Evolutionary conservation across 1,284 basidiomycete genomes (phyloP), one percentile per base, ranked within the genome.

Genomic region (Fomitopsis pinicola): DNA sequence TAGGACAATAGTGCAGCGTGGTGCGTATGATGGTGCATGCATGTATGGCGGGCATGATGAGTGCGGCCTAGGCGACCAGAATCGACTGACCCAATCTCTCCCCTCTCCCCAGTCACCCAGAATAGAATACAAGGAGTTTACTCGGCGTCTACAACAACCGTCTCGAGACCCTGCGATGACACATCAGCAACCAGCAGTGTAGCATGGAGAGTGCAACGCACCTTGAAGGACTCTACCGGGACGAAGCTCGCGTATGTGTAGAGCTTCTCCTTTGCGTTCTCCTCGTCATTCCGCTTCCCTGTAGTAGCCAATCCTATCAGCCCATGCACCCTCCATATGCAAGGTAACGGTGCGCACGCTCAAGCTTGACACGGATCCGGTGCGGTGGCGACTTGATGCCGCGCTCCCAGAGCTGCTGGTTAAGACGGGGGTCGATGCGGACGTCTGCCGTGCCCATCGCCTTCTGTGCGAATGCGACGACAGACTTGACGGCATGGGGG

Each of bases 241-340:
- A 97, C 89, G 73, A 91, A 85, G 64, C 86, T 86, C 65, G 92
- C 95, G 75, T 95, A 92, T 57, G 94, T 96, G 85, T 84, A 97
- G 62, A 98, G 88, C 83, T 97, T 97, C 84, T 98, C 95, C 82
- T 96, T 97, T 65, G 95, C 94, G 71, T 89, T 91, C 82, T 97
- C 95, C 72, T 96, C 94, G 77, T 97, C 95, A 76, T 95, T 95
- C 73, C 94, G 89, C 78, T 91, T 91, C 68, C 90, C 90, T 92
- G 66, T 26, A 62, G 10, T 2, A 35, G 36, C 22, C 36, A 36
- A 14, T 36, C 45, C 50, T 19, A 35, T 57, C 59, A 64, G 22
- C 30, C 42, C 8, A n/a, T 19, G 12, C 28, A 46, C 44, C 62
- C 30, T 28, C 45, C 12, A 46, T 36, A 55, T 50, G 22, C n/a